A percentile compares a stretch with the other conserved stretches of the same genome.
phyloP scores from a whole-genome alignment of 208 protist genomes.

The Wallacemonas sp. region DNA sequence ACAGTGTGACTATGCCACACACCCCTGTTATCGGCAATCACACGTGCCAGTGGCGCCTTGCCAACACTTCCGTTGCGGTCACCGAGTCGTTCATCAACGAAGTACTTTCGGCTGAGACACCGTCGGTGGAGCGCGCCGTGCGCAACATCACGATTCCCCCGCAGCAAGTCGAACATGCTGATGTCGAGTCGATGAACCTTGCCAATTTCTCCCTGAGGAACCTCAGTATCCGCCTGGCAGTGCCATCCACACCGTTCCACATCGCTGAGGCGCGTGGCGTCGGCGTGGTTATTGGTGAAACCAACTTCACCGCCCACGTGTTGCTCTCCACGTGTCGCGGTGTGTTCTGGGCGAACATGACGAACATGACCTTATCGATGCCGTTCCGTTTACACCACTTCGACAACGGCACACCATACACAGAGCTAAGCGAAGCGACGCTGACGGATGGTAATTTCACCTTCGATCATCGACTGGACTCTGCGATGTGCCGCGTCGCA shows the following conservation, averaged over 20 bases:
- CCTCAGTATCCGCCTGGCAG: conserved; percentile 15
- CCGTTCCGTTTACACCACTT: conserved; percentile 16
- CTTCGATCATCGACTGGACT: conserved; percentile 43
- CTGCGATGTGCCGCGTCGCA: conserved; percentile 30
- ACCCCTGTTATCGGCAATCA: too few species aligned
- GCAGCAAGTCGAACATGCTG: conserved; percentile 29
- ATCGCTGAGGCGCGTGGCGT: conserved; percentile 20
- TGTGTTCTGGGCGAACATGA: conserved; percentile 36
- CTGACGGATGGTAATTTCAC: conserved; percentile 26
- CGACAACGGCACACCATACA: conserved; percentile 31
- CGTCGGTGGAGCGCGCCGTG: conserved; percentile 15
- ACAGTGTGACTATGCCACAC: too few species aligned
- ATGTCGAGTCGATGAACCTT: conserved; percentile 47
- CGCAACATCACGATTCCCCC: conserved; percentile 28
- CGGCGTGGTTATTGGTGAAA: conserved; percentile 33
- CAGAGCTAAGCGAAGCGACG: not conserved
- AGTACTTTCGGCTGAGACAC: not conserved
- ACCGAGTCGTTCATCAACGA: conserved; percentile 4
- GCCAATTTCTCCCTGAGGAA: conserved; percentile 24
- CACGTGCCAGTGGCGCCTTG: not conserved
- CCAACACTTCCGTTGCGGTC: not conserved
- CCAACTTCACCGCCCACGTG: conserved; percentile 45
- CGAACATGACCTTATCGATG: conserved; percentile 16
- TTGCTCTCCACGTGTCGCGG: conserved; percentile 25
- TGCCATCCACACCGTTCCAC: conserved; percentile 25